Conservation (phyloP, 352 stramenopile genomes). For the Globisporangium orthogonon region DNA sequence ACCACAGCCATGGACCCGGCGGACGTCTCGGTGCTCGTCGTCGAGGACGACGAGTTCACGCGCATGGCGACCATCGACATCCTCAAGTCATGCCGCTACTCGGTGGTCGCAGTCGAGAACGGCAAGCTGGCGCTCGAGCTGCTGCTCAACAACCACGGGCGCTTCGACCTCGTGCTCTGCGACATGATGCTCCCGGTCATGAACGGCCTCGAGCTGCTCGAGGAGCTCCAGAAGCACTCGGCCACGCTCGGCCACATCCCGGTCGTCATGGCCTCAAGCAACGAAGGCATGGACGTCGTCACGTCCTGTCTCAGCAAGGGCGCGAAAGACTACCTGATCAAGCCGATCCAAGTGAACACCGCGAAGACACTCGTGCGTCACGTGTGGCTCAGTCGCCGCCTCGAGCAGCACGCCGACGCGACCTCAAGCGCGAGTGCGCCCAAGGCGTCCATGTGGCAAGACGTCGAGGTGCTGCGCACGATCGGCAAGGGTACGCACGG, state of each 20-base stretch:
- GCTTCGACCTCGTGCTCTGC: conserved; percentile 86
- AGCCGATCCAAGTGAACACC: conserved; percentile 87
- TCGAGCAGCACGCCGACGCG: conserved; percentile 53
- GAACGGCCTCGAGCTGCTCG: conserved; percentile 84
- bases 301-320: conserved; percentile 85
- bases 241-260: conserved; percentile 70
- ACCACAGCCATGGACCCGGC: conserved; percentile 60
- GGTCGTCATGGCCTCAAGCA: conserved; percentile 88
- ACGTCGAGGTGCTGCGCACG: conserved; percentile 81
- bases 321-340: conserved; percentile 89
- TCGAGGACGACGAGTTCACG: conserved; percentile 89
- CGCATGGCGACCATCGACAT: conserved; percentile 87
- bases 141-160: conserved; percentile 59
- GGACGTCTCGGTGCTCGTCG: conserved; percentile 85
- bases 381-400: conserved; percentile 75
- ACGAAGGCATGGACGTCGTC: conserved; percentile 89
- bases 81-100: conserved; percentile 83
- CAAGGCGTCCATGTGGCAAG: conserved; percentile 60
- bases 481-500: conserved; percentile 85
- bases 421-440: conserved; percentile 18
- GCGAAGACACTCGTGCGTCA: conserved; percentile 87
- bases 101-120: conserved; percentile 81
- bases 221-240: conserved; percentile 71
- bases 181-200: conserved; percentile 89
- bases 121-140: conserved; percentile 68